A percentile compares a stretch with the other conserved stretches of the same genome.
Evolutionary conservation across 192 early-diverging fungal genomes (phyloP).

Genomic region (Backusella tarrabulga): DNA sequence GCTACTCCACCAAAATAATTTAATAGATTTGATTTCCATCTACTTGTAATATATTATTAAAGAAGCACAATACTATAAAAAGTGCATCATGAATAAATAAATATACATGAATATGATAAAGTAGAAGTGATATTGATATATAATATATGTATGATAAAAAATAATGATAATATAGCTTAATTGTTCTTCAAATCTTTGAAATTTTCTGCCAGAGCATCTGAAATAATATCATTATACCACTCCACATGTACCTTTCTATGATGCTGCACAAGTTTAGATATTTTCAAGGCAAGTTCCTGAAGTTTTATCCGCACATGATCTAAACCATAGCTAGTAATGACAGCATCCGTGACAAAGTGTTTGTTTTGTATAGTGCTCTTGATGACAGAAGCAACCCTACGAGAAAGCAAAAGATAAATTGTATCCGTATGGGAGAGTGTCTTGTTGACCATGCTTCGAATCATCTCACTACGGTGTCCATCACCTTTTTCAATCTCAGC

Average conservation of each 20-base stretch:
- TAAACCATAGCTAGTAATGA: constrained; percentile 35
- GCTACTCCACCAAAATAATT: background rate
- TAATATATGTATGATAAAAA: background rate
- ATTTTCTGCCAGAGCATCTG: background rate
- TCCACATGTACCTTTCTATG: constrained; percentile 39
- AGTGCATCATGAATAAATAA: background rate
- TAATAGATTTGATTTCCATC: background rate
- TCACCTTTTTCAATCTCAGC: constrained; percentile 26
- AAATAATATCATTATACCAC: constrained; percentile 34
- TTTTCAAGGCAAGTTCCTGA: constrained; percentile 24
- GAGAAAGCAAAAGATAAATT: constrained; percentile 38
- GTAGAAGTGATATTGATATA: background rate
- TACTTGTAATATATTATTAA: background rate
- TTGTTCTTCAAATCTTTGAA: background rate
- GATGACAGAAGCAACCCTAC: constrained; percentile 32
- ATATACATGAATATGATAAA: background rate
- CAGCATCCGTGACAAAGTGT: constrained; percentile 30
- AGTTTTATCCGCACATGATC: constrained; percentile 24
- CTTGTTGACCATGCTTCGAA: constrained; percentile 47
- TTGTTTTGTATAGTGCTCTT: constrained; percentile 28
- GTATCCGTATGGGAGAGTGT: constrained; percentile 42
- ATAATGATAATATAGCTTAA: background rate
- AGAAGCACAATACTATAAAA: background rate
- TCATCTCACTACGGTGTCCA: constrained; percentile 11
- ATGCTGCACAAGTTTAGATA: constrained; percentile 29